Base-by-base conservation (phyloP, 352 stramenopile genomes). In the Plasmopara halstedii region DNA sequence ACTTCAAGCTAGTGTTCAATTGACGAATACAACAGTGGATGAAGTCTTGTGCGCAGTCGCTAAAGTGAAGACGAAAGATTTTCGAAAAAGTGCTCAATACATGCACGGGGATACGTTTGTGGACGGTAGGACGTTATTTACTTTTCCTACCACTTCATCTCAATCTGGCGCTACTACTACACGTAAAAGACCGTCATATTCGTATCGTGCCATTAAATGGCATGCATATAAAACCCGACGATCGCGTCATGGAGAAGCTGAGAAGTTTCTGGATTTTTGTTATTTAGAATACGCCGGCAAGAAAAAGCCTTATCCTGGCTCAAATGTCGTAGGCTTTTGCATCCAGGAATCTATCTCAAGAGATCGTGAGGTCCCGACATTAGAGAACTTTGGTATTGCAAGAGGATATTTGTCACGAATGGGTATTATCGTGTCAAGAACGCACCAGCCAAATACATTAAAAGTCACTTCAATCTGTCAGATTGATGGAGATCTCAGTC, bases 141-240 rank as follows among this genome's bases (percentile, higher is more conserved):
- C 67, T 35, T 79, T 88, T 27, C 66, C 65, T 21, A 42, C 52
- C 33, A 46, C 50, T 21, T 39, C 34, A 2, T 15, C 41, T 9
- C 34, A 47, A 13, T 52, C 46, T 11, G 41, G 34, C 19, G 56
- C 42, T 18, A 37, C 56, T n/a, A 32, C 23, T 4, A 26, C 38
- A 31, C 27, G 47, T 18, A 27, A 36, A 34, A 26, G 34, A 13
- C 62, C 66, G 6, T 43, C 58, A 11, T 75, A 67, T 25, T 79
- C 67, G 33, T 89, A 89, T 41, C 67, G 70, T 9, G 74, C 73
- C 5, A 84, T 89, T 34, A 89, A 89, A 45, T 89, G 78, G 78
- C 75, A 77, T 45, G 73, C 73, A 8, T 64, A 83, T 26, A 66
- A 72, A 25, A 59, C 46, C 0, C 55, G 56, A 2, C 50, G 60